Base-by-base conservation (phyloP, 2,329 filamentous ascomycete species). In the Fusarium sterilihyphosum region DNA sequence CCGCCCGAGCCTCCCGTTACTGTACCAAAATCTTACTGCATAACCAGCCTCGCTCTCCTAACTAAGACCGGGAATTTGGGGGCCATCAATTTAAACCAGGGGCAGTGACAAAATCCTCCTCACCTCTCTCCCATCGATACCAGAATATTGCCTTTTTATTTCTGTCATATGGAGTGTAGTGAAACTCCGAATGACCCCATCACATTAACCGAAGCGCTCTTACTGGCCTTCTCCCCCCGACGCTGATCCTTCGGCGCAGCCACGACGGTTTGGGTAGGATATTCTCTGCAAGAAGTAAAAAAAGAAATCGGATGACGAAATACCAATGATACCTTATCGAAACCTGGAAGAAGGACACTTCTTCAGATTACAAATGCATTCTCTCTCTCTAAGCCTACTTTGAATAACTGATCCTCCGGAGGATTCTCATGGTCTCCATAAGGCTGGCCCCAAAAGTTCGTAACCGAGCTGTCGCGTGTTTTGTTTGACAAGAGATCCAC, bases 81-180 rank as follows among this genome's bases (percentile, higher is more conserved):
- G 59, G 59, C 47, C 18, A 17, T 61, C 37, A 57, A 43, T 57
- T 44, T 58, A 37, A 24, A 14, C 38, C 20, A 62, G 59, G 38
- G 59, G 20, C 5, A 29, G 18, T 35, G 18, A 56, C 35, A 43
- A 43, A 37, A 57, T 58, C 10, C 16, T 12, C 5, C 17, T 20
- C 49, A 6, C 9, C 4, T 29, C 24, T 6, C 3, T 2, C 5
- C 20, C 5, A 1, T 18, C 1, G 1, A 6, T 9, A 18, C 1
- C 5, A 3, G 2, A 0, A 3, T 1, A 29, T 20, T 50, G 43
- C 1, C 5, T 0, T 5, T 14, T 18, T 60, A 29, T 31, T 60
- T 60, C 18, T 60, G n/a, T 38, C 43, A 24, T 8, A 8, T 3
- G 0, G 11, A 6, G n/a, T 17, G 24, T 10, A n/a, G 24, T 60